These are phyloP conservation scores for Melastoma candidum DNA, from an alignment of 441 rosid species.

Conservation along the genomic window DNA sequence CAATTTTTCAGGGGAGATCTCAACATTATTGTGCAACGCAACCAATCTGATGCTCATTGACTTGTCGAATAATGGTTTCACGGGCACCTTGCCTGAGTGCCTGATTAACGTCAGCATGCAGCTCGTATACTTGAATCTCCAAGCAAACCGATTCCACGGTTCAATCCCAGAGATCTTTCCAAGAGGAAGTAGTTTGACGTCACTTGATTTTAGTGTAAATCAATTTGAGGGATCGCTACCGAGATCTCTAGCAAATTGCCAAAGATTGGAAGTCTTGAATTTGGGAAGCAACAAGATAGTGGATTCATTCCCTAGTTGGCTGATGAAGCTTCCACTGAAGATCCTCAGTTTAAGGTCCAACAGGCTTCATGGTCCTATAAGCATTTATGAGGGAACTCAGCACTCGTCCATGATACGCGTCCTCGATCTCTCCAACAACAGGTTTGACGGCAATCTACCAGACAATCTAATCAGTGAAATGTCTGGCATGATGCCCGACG, in stretches of 20 bases:
- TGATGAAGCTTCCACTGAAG: not conserved
- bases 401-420: not conserved
- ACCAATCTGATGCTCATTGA: constrained; percentile 3
- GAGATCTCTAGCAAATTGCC: not conserved
- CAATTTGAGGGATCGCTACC: not conserved
- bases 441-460: too few species aligned
- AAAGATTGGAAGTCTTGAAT: not conserved
- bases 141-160: not conserved
- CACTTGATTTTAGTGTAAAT: not conserved
- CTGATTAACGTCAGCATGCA: not conserved
- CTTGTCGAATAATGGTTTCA: constrained; percentile 10
- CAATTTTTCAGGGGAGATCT: too few species aligned
- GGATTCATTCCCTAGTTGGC: not conserved
- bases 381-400: not conserved
- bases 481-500: too few species aligned
- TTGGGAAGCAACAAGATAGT: not conserved
- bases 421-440: not conserved
- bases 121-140: not conserved
- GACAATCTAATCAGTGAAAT: too few species aligned
- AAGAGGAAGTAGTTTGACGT: not conserved
- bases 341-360: not conserved
- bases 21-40: too few species aligned
- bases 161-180: not conserved
- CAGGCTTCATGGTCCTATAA: not conserved
- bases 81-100: too few species aligned